Evolutionary conservation across 1,284 basidiomycete genomes (phyloP), one percentile per base, ranked within the genome.

Genomic region (Wallemia hederae): DNA sequence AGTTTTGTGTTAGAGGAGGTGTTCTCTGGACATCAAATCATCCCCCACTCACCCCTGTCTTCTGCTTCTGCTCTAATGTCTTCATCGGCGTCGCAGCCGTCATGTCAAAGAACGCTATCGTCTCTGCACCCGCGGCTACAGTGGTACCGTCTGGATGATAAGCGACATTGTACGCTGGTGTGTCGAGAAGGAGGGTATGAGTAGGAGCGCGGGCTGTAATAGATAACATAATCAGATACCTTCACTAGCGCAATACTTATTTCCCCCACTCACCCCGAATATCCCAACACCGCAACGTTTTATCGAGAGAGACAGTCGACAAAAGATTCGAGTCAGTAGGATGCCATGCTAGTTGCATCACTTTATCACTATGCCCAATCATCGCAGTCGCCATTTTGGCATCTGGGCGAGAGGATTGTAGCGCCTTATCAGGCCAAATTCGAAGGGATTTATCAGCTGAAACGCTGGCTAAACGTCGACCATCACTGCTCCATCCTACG

Each of bases 401-500:
- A 27, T 58, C 56, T n/a, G 56, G 56, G 14, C 27, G 5, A 3
- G 2, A 9, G 24, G 15, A 24, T 3, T 58, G 14, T 9, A 58
- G 56, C 24, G 56, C 56, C 56, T 58, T 58, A 9, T 58, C 56
- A 2, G 56, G 56, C 56, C 56, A 58, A 15, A 58, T 58, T 28
- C 56, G 19, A 26, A 58, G 25, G 5, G 56, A 7, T 22, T 58
- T 58, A n/a, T 58, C 56, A 24, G 7, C 25, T 2, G 25, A 27
- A 9, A 58, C 56, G 24, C 56, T 58, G n/a, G 14, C 56, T 24
- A 58, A 22, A 7, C 56, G 19, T 26, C 25, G 19, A 5, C 56
- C 56, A 58, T 58, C 56, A 24, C 7, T 15, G 24, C 25, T 27
- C 56, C 56, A 58, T 9, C 25, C 24, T 15, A 58, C 56, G 25